phyloP scores from a whole-genome alignment of 169 alveolate species.

The Cryptosporidium meleagridis region DNA sequence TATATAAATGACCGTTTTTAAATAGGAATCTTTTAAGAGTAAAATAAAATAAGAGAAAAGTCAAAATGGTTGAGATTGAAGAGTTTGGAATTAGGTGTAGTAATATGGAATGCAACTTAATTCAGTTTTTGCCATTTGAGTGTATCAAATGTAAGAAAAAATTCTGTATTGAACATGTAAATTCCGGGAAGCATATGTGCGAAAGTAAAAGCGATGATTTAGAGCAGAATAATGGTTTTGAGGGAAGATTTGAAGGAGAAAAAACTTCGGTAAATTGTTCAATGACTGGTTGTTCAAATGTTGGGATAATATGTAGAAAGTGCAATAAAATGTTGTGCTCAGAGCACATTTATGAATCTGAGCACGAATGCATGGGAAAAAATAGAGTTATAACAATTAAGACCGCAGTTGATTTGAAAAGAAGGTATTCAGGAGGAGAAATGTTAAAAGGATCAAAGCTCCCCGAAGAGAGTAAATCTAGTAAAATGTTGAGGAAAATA shows the following conservation, averaged over 20 bases:
- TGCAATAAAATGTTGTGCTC: constrained; percentile 18
- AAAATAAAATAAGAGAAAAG: background rate
- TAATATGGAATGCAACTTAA: constrained; percentile 6
- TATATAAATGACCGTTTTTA: background rate
- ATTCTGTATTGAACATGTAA: constrained; percentile 43
- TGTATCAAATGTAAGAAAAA: constrained; percentile 3
- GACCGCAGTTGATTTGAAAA: background rate
- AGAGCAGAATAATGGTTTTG: background rate
- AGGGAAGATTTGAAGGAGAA: background rate
- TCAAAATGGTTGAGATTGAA: constrained; percentile 47
- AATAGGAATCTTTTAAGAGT: background rate
- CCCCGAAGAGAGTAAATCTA: constrained; percentile 1
- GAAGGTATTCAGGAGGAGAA: constrained; percentile 10
- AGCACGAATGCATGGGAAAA: constrained; percentile 2
- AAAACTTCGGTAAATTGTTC: background rate
- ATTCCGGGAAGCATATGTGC: constrained; percentile 5
- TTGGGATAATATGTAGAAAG: constrained; percentile 24
- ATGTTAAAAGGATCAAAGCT: constrained; percentile 17
- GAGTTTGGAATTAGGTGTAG: constrained; percentile 43
- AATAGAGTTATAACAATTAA: background rate
- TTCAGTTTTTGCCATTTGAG: constrained; percentile 38
- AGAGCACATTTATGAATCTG: constrained; percentile 19
- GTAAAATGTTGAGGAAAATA: constrained; percentile 23
- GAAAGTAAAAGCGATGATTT: background rate
- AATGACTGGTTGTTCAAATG: background rate